Conservation (phyloP, 805 yeast genomes). For the Cyberlindnera xylosilytica region DNA sequence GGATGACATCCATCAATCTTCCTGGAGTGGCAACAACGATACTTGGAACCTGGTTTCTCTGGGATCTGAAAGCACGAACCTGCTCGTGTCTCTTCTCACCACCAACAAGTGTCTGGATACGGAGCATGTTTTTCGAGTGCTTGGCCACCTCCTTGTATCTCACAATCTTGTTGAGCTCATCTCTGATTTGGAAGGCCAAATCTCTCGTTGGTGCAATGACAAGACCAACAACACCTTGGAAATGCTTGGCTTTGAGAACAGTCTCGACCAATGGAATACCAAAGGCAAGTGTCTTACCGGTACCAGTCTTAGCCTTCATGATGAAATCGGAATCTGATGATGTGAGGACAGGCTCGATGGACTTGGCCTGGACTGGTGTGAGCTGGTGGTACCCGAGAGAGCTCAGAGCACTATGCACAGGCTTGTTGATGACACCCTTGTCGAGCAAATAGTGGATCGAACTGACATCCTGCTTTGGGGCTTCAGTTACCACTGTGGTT, state of each 20-base stretch:
- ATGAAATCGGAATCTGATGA: constrained; percentile 61
- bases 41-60: constrained; percentile 39
- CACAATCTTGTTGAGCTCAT: constrained; percentile 53
- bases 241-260: constrained; percentile 33
- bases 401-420: constrained; percentile 34
- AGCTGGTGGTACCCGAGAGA: constrained; percentile 47
- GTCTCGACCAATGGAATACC: constrained; percentile 75
- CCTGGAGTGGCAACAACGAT: constrained; percentile 90
- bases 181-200: constrained; percentile 77
- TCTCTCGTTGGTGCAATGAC: constrained; percentile 90
- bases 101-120: constrained; percentile 61
- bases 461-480: constrained; percentile 6
- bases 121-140: constrained; percentile 28
- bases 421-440: constrained; percentile 28
- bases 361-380: constrained; percentile 67
- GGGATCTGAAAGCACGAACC: constrained; percentile 30
- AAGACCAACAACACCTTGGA: constrained; percentile 50
- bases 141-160: constrained; percentile 24
- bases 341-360: constrained; percentile 55
- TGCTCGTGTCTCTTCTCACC: constrained; percentile 48
- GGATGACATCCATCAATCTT: constrained; percentile 62
- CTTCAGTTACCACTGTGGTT: neutral
- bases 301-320: constrained; percentile 91
- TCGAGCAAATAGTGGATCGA: constrained; percentile 27
- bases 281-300: constrained; percentile 91